These are phyloP conservation scores for Zygoascus flipseniorum DNA, from an alignment of 805 yeast species.

Conservation along the genomic window DNA sequence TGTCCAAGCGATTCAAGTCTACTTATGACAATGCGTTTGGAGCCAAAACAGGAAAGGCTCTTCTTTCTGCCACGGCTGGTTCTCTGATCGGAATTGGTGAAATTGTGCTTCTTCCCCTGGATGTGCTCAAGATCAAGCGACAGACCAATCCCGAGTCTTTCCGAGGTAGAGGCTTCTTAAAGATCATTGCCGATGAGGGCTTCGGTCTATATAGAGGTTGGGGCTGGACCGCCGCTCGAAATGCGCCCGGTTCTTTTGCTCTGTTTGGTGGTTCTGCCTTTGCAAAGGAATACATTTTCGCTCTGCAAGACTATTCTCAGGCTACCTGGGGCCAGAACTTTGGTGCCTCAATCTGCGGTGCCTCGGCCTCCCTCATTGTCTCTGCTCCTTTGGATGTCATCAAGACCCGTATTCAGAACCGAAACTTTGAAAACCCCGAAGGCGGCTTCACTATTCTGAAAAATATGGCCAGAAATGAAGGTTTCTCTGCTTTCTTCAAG, in stretches of 20 bases:
- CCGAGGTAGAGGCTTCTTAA: conserved; percentile 92
- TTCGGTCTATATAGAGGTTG: conserved; percentile 92
- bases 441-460: conserved; percentile 86
- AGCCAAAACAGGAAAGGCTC: conserved; percentile 92
- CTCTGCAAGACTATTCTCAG: conserved; percentile 72
- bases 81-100: conserved; percentile 97
- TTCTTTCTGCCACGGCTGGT: conserved; percentile 96
- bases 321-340: conserved; percentile 97
- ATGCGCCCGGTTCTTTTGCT: conserved; percentile 98
- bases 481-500: conserved; percentile 83
- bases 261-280: conserved; percentile 97
- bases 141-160: conserved; percentile 99
- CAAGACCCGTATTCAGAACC: conserved; percentile 97
- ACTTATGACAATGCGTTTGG: conserved; percentile 75
- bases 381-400: conserved; percentile 97
- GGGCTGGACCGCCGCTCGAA: conserved; percentile 99
- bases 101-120: conserved; percentile 88
- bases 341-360: conserved; percentile 90
- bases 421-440: conserved; percentile 91
- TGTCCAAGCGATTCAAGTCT: conserved; percentile 63
- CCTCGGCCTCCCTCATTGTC: conserved; percentile 91
- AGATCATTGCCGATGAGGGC: conserved; percentile 84
- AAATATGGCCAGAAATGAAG: conserved; percentile 90
- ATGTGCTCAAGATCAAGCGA: conserved; percentile 84
- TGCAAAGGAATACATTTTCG: conserved; percentile 92